These are phyloP conservation scores for Parathielavia hyrcaniae DNA, from an alignment of 495 filamentous ascomycete species.

Conservation along the genomic window DNA sequence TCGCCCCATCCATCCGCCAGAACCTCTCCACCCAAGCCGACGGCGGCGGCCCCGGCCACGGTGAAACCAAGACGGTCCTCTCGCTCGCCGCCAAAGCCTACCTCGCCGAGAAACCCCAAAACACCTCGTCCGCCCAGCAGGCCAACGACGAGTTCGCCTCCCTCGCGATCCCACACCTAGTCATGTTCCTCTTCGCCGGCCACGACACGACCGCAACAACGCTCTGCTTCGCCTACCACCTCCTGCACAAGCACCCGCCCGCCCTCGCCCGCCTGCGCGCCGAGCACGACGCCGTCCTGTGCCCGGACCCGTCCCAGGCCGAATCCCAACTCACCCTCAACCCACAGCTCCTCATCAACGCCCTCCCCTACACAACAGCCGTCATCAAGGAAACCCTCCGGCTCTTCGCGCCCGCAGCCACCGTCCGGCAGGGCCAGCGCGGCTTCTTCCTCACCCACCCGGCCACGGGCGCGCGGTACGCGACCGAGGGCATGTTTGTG, in stretches of 20 bases:
- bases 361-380: constrained; percentile 17
- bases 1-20: constrained; percentile 24
- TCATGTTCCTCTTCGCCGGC: constrained; percentile 42
- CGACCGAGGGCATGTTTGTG: neutral
- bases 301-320: constrained; percentile 3
- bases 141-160: constrained; percentile 21
- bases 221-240: neutral
- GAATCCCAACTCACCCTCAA: neutral
- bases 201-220: too few relatives aligned
- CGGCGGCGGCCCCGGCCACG: constrained; percentile 21
- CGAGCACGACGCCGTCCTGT: constrained; percentile 20
- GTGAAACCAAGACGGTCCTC: constrained; percentile 44
- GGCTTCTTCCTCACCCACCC: neutral
- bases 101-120: constrained; percentile 15
- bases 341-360: constrained; percentile 13
- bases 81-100: constrained; percentile 26
- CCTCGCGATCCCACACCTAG: constrained; percentile 27
- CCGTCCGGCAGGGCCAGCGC: neutral
- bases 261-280: constrained; percentile 14
- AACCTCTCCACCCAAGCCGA: neutral
- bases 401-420: constrained; percentile 11
- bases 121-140: neutral
- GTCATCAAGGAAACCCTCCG: constrained; percentile 22
- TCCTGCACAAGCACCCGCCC: constrained; percentile 11
- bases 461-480: neutral